Conservation (phyloP, 208 protist genomes). For the Acanthamoeba lenticulata region DNA sequence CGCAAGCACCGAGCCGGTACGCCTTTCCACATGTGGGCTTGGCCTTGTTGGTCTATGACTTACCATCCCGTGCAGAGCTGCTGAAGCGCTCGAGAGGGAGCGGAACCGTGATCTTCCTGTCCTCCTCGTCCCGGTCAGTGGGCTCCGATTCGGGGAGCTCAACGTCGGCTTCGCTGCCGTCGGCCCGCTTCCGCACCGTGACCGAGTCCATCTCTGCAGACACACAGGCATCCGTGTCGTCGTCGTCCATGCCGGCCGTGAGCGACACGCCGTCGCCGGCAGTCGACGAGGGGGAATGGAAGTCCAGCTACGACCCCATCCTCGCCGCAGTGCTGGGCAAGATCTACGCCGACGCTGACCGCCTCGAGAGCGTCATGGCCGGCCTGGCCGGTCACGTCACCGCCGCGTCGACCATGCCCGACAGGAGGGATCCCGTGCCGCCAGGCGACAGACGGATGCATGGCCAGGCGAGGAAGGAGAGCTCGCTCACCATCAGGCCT, state of each 20-base stretch:
- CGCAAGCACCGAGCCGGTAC: slow-evolving; percentile 1
- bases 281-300: background rate
- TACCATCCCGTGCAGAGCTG: background rate
- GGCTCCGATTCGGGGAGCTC: background rate
- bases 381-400: background rate
- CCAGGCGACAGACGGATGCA: background rate
- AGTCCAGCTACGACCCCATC: background rate
- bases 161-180: background rate
- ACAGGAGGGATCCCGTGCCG: background rate
- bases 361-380: background rate
- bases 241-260: background rate
- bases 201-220: background rate
- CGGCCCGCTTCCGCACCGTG: background rate
- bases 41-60: background rate
- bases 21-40: background rate
- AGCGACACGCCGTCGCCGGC: background rate
- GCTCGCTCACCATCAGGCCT: background rate
- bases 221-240: background rate
- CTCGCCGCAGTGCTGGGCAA: background rate
- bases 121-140: background rate
- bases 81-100: background rate
- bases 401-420: background rate
- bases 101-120: background rate
- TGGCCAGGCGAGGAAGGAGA: background rate
- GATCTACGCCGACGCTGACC: background rate